A percentile compares a stretch with the other conserved stretches of the same genome.
phyloP scores from a whole-genome alignment of 306 rosid genomes.

The Boehmeria nivea region DNA sequence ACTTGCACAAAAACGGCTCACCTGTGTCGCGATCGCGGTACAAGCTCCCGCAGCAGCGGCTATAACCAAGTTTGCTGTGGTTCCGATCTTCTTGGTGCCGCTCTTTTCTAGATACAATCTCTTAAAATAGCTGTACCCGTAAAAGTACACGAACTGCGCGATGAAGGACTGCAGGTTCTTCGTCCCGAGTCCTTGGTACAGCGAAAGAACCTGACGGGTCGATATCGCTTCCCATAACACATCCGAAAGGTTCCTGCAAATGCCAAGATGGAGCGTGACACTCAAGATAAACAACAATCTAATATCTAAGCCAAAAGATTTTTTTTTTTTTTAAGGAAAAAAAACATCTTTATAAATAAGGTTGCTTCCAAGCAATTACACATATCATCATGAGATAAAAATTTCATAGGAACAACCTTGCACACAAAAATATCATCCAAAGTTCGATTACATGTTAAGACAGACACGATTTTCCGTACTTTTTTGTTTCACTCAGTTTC shows the following conservation, averaged over 20 bases:
- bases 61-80: conserved; percentile 65
- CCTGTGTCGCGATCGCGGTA: conserved; percentile 93
- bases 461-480: no score
- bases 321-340: not conserved
- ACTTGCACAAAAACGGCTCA: conserved; percentile 16
- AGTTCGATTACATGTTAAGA: no score
- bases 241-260: conserved; percentile 77
- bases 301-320: not conserved
- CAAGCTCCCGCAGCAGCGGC: conserved; percentile 99
- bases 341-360: not conserved
- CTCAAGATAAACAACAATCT: not conserved
- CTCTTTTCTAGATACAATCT: conserved; percentile 68
- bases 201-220: conserved; percentile 63
- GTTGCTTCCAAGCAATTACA: no score
- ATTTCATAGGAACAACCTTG: no score
- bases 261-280: conserved; percentile 16
- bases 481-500: no score
- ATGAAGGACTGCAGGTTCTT: conserved; percentile 91
- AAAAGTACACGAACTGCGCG: conserved; percentile 88
- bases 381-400: no score
- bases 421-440: no score
- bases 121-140: conserved; percentile 96
- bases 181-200: conserved; percentile 93
- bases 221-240: conserved; percentile 88
- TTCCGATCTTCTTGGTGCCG: conserved; percentile 74